Base-by-base conservation (phyloP, 2,329 filamentous ascomycete genomes). In the Cyanodermella asteris region DNA sequence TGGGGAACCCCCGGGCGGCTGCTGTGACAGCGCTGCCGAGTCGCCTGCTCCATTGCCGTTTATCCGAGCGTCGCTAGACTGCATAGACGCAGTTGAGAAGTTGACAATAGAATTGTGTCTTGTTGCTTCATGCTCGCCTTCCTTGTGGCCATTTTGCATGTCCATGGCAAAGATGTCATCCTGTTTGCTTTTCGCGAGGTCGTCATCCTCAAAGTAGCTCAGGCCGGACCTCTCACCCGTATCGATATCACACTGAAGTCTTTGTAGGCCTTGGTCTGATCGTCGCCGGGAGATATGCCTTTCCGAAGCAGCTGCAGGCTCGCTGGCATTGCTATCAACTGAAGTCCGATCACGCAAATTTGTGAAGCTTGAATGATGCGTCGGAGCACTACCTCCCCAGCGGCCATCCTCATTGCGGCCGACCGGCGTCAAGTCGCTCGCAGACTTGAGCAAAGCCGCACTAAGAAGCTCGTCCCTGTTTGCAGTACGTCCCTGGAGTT, bases 121-220 rank as follows among this genome's bases (percentile, higher is more conserved):
- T 10, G 13, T 19, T 11, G 23, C n/a, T 10, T 11, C 16, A 13
- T 17, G 6, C 16, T 25, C 13, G 11, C 10, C 9, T 18, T 9
- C 15, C 23, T 7, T 12, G 11, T 6, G 3, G 16, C 4, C 20
- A 12, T 11, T 21, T 13, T 30, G 28, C 24, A 35, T 59, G 37
- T 76, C 72, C 67, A 75, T 75, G 3, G 60, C 41, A 37, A 77
- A 76, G 5, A 72, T 66, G 17, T 64, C 60, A 35, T 77, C 72
- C 32, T 72, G 73, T 35, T 69, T 68, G 46, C 84, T 81, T 2
- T 68, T 76, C 20, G 70, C 69, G 40, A 90, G 84, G 13, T 82
- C 80, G 15, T 84, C 78, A 37, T 90, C 77, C 40, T 91, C 81
- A 38, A 75, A 82, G 37, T 82, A 91, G 44, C 91, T 72, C n/a